Percentiles rank a stretch among this genome's conserved stretches.
phyloP scores from a whole-genome alignment of 208 protist species.

The Trypanosoma platydactyli region DNA sequence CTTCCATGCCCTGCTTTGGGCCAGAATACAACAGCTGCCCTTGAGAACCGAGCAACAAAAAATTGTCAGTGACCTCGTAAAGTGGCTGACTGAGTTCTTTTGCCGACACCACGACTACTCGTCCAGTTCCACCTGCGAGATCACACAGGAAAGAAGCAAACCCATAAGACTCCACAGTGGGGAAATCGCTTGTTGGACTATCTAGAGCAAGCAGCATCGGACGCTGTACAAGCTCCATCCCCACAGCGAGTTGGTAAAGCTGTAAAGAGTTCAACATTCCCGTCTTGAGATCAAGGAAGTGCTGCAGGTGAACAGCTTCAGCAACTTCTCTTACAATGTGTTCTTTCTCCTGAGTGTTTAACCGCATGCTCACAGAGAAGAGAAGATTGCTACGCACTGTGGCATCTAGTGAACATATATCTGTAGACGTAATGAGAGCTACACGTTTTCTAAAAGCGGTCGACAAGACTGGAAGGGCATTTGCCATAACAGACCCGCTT shows the following conservation, averaged over 20 bases:
- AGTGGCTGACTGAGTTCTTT: slow-evolving; percentile 37
- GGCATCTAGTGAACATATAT: slow-evolving; percentile 18
- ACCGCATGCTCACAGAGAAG: slow-evolving; percentile 37
- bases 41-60: slow-evolving; percentile 39
- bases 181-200: slow-evolving; percentile 22
- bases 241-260: slow-evolving; percentile 29
- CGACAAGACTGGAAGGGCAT: slow-evolving; percentile 30
- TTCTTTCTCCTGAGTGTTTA: slow-evolving; percentile 19
- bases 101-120: slow-evolving; percentile 28
- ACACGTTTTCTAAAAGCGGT: slow-evolving; percentile 25
- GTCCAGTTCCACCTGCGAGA: slow-evolving; percentile 6
- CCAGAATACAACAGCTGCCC: slow-evolving; percentile 52
- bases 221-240: slow-evolving; percentile 35
- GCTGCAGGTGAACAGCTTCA: slow-evolving; percentile 8
- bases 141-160: slow-evolving; percentile 21
- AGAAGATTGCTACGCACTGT: slow-evolving; percentile 33
- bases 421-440: slow-evolving; percentile 31
- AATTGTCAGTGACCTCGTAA: slow-evolving; percentile 35
- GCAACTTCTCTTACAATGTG: slow-evolving; percentile 9
- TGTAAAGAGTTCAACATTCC: slow-evolving; percentile 18
- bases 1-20: slow-evolving; percentile 22
- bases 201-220: slow-evolving; percentile 33
- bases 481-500: slow-evolving; percentile 30
- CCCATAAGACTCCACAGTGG: slow-evolving; percentile 15
- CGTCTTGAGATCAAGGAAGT: slow-evolving; percentile 18